Conservation (phyloP, 1,284 basidiomycete genomes). For the Sanghuangporus weigelae region DNA sequence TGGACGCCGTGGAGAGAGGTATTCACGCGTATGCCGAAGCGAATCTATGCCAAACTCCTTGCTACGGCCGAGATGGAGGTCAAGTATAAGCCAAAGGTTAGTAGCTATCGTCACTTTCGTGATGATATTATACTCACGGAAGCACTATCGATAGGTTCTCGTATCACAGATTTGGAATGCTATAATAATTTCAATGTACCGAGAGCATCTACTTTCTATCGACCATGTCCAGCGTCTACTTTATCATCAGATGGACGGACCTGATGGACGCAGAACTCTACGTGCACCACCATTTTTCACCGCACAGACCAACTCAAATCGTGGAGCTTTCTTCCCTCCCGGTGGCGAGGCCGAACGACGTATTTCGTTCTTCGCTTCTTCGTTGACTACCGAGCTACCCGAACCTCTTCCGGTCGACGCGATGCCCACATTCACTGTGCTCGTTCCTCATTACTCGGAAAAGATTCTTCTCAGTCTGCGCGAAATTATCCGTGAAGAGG, state of each 20-base stretch:
- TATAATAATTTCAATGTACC: conserved; percentile 97
- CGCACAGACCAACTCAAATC: conserved; percentile 69
- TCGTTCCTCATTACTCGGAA: conserved; percentile 95
- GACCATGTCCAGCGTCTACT: conserved; percentile 92
- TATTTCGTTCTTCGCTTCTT: conserved; percentile 96
- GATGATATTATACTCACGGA: conserved; percentile 6
- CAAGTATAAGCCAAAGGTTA: conserved; percentile 92
- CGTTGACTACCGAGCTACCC: conserved; percentile 87
- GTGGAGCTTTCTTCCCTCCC: conserved; percentile 84
- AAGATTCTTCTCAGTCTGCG: conserved; percentile 91
- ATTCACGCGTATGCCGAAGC: conserved; percentile 90
- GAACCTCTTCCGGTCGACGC: conserved; percentile 91
- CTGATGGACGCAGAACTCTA: conserved; percentile 83
- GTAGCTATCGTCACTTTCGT: conserved; percentile 17
- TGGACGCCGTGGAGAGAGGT: conserved; percentile 98
- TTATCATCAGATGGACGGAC: conserved; percentile 88
- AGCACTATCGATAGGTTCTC: conserved; percentile 51
- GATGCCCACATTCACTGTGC: conserved; percentile 96
- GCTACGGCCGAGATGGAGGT: conserved; percentile 95
- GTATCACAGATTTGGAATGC: conserved; percentile 99
- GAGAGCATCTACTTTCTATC: conserved; percentile 92
- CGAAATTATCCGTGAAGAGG: conserved; percentile 96
- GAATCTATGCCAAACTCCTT: conserved; percentile 92
- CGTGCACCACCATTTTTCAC: conserved; percentile 96
- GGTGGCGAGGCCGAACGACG: conserved; percentile 95